Conservation (phyloP, 148 eudicot genomes). For the Vaccinium corymbosum region DNA sequence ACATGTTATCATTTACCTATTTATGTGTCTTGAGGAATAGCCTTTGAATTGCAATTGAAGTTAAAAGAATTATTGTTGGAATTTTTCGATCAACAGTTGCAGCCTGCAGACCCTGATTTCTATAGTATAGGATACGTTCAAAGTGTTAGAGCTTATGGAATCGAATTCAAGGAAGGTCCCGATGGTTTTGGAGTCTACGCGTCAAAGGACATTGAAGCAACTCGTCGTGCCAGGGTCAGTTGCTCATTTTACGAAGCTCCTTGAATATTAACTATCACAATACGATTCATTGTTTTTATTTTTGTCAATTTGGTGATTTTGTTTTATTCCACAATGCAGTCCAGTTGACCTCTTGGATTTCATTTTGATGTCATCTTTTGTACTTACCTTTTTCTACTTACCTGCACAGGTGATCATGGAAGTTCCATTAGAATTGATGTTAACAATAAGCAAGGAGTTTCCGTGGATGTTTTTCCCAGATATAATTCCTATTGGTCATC, state of each 20-base stretch:
- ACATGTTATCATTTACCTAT: background rate
- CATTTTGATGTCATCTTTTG: background rate
- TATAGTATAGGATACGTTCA: constrained; percentile 84
- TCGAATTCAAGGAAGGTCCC: constrained; percentile 95
- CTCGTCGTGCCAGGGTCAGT: constrained; percentile 83
- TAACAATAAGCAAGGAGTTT: constrained; percentile 79
- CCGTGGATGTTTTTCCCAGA: constrained; percentile 99
- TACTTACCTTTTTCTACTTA: background rate
- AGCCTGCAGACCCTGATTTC: constrained; percentile 86
- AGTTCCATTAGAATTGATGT: constrained; percentile 91
- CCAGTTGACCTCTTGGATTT: background rate
- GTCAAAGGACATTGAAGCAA: constrained; percentile 84
- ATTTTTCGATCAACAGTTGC: constrained; percentile 46
- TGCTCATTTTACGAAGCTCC: background rate
- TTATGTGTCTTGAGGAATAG: background rate
- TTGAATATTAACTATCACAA: background rate
- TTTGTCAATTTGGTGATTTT: background rate
- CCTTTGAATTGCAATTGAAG: background rate
- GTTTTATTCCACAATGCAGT: background rate
- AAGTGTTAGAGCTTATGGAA: constrained; percentile 90
- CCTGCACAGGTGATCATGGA: constrained; percentile 84
- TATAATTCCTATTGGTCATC: constrained; percentile 90
- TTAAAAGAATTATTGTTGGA: background rate
- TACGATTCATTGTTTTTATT: background rate
- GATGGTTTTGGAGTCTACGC: constrained; percentile 94